Evolutionary conservation across 2,329 filamentous ascomycete genomes (phyloP), one percentile per base, ranked within the genome.

Genomic region (Boeremia exigua): DNA sequence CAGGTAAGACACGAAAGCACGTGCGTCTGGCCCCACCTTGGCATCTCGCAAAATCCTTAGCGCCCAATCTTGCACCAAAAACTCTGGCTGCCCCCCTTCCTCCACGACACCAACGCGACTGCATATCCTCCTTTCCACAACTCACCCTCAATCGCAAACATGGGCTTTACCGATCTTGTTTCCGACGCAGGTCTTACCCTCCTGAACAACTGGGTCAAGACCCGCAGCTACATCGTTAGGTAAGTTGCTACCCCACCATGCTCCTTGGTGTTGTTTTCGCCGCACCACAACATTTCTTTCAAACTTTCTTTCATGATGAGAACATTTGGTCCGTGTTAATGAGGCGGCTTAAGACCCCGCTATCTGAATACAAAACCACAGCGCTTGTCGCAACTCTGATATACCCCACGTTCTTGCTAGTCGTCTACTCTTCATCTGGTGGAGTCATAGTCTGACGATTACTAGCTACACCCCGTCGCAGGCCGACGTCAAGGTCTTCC

Each of bases 401-500:
- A 54, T 55, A 60, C 55, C 54, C 63, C 48, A 58, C 54, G 50
- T 58, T 61, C 48, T 48, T 55, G 52, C 60, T 61, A 48, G 59
- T 54, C 39, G 19, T 54, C 46, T 32, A 28, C 38, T 60, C 6
- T 11, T 11, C 23, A 54, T n/a, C 7, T 42, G 42, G 46, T 46
- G 43, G 58, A 67, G 59, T 62, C 56, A 59, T 57, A 28, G 43
- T 67, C 65, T 72, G 53, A 74, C 63, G 59, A 45, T 32, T 25
- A 33, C 38, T 39, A 88, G 86, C 74, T 81, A 86, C 75, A 74
- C 79, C 62, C 89, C 93, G 72, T 91, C 91, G 72, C 95, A 99
- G 85, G 95, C 95, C 81, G 95, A 99, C 84, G 94, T 96, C 74
- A 90, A 89, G 80, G 87, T 87, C 82, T 98, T 90, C 90, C 96